Conservation (phyloP, 2,329 filamentous ascomycete genomes). For the Penicillium sclerotigenum region DNA sequence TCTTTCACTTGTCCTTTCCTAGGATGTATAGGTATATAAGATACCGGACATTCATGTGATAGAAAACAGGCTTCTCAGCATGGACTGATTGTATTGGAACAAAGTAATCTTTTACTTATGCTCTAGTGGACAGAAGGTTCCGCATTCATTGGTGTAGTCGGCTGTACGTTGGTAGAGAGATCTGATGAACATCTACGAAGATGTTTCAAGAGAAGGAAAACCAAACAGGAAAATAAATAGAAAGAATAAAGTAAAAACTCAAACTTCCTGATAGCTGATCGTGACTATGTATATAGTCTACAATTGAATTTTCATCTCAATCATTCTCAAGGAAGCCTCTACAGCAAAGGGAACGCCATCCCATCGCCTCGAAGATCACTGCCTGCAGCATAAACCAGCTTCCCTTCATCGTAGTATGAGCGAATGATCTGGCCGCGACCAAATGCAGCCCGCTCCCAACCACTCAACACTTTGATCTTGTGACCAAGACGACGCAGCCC, state of each 20-base stretch:
- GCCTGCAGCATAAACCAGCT: slow-evolving; percentile 77
- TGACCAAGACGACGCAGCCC: slow-evolving; percentile 22
- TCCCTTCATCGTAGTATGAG: slow-evolving; percentile 68
- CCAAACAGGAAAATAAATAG: too few species aligned
- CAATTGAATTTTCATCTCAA: neutral
- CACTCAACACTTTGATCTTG: slow-evolving; percentile 20
- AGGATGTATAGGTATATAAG: neutral
- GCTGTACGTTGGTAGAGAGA: neutral
- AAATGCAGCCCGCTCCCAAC: slow-evolving; percentile 22
- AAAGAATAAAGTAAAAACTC: neutral
- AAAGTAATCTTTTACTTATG: neutral
- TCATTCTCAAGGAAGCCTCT: neutral
- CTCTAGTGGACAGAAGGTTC: neutral
- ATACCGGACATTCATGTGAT: neutral
- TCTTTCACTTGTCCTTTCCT: neutral
- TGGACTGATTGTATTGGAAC: neutral
- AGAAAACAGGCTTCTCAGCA: neutral
- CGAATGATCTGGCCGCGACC: slow-evolving; percentile 26
- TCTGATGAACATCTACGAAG: neutral
- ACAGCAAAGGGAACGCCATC: slow-evolving; percentile 53
- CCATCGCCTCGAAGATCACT: slow-evolving; percentile 89
- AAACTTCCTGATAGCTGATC: neutral
- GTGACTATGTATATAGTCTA: neutral
- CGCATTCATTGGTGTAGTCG: neutral
- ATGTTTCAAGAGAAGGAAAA: too few species aligned